Conservation (phyloP, 1,284 basidiomycete species). For the Golubevia pallescens region DNA sequence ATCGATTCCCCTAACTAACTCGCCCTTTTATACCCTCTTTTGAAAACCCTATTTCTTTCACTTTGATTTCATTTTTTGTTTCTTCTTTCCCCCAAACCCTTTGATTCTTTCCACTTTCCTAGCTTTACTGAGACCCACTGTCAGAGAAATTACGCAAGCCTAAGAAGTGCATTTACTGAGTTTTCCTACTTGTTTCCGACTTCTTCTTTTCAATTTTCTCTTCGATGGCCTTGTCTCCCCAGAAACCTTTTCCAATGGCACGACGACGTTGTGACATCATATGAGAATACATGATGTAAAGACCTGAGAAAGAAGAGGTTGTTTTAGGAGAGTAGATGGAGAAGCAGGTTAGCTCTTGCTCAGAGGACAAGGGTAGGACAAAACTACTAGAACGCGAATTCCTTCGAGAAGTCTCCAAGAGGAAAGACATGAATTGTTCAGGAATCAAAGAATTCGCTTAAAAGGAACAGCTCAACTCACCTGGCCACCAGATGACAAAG, state of each 20-base stretch:
- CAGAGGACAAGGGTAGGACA: no score
- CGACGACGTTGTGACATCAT: conserved; percentile 85
- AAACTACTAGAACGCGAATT: neutral
- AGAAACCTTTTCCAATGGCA: conserved; percentile 70
- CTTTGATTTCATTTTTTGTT: conserved; percentile 25
- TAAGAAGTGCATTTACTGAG: conserved; percentile 1
- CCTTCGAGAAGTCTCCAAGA: neutral
- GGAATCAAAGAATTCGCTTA: conserved; percentile 7
- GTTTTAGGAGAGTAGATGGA: no score
- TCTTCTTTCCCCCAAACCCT: conserved; percentile 28
- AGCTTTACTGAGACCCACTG: conserved; percentile 1
- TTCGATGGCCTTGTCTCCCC: conserved; percentile 37
- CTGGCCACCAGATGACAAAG: conserved; percentile 88
- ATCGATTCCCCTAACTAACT: no score
- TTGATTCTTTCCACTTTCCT: neutral
- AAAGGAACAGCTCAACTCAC: conserved; percentile 67
- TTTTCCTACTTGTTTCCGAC: neutral
- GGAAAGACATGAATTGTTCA: neutral
- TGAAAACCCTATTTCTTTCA: no score
- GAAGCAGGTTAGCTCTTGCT: no score
- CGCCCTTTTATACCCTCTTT: no score
- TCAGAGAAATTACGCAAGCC: neutral
- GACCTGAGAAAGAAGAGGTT: conserved; percentile 66
- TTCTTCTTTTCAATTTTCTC: conserved; percentile 35
- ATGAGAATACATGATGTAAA: conserved; percentile 86